These are phyloP conservation scores for Lactarius hatsudake DNA, from an alignment of 768 basidiomycete species.

Conservation along the genomic window DNA sequence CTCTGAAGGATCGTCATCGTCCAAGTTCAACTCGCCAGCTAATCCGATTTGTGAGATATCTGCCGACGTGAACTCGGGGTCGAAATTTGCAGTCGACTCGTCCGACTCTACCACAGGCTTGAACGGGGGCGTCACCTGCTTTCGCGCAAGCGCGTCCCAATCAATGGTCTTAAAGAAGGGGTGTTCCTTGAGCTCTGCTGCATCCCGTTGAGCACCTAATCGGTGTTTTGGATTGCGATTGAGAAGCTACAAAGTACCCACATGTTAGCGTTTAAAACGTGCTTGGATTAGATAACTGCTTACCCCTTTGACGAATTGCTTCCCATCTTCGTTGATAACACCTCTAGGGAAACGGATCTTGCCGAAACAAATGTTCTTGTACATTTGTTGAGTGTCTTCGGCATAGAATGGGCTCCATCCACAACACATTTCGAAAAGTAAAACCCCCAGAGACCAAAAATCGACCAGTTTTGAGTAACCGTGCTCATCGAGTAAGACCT, in stretches of 20 bases:
- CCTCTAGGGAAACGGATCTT: conserved; percentile 98
- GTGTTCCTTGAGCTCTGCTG: conserved; percentile 94
- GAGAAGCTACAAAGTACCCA: conserved; percentile 59
- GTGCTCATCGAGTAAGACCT: conserved; percentile 97
- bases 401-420: conserved; percentile 99
- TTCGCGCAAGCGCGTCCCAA: conserved; percentile 82
- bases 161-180: conserved; percentile 91
- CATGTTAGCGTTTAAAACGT: not conserved
- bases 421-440: conserved; percentile 99
- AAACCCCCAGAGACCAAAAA: conserved; percentile 95
- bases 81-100: conserved; percentile 97
- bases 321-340: conserved; percentile 96
- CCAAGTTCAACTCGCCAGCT: conserved; percentile 42
- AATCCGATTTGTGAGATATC: conserved; percentile 72
- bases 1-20: conserved; percentile 63
- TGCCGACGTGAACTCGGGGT: conserved; percentile 95
- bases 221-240: conserved; percentile 99
- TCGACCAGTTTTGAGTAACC: conserved; percentile 99
- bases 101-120: conserved; percentile 98
- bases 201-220: conserved; percentile 85
- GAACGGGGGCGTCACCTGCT: conserved; percentile 95
- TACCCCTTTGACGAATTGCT: conserved; percentile 98
- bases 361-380: conserved; percentile 97
- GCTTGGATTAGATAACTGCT: conserved; percentile 37
- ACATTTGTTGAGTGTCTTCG: conserved; percentile 99